A percentile compares a stretch with the other conserved stretches of the same genome.
phyloP scores from a whole-genome alignment of 805 yeast genomes.

The Zygosaccharomyces bisporus region DNA sequence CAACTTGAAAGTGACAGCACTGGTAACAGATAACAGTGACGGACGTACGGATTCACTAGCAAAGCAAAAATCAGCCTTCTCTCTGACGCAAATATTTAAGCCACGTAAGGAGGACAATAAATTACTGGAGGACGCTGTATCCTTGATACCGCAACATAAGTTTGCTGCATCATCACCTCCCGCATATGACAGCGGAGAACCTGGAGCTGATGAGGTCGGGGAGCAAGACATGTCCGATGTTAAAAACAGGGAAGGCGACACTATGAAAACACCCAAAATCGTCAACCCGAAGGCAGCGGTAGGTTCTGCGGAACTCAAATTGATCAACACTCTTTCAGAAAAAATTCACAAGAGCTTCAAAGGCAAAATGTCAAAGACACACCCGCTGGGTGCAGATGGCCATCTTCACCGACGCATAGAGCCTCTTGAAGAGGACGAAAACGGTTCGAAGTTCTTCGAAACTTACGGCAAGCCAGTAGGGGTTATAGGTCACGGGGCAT shows the following conservation, averaged over 20 bases:
- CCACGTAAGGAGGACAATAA: conserved; percentile 23
- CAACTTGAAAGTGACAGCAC: conserved; percentile 22
- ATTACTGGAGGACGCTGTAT: conserved; percentile 23
- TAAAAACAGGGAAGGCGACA: conserved; percentile 9
- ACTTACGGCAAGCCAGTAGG: conserved; percentile 53
- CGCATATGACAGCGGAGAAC: conserved; percentile 5
- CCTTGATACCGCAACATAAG: conserved; percentile 21
- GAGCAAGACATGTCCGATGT: conserved; percentile 9
- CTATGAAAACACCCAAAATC: conserved; percentile 23
- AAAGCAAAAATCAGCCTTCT: conserved; percentile 21
- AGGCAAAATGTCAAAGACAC: conserved; percentile 23
- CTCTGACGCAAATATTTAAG: conserved; percentile 24
- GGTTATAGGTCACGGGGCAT: conserved; percentile 85
- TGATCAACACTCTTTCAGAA: conserved; percentile 47
- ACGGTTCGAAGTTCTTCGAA: conserved; percentile 33
- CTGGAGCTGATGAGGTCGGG: conserved; percentile 11
- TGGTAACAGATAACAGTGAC: conserved; percentile 20
- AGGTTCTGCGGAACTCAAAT: conserved; percentile 45
- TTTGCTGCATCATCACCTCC: not conserved
- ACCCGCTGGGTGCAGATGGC: conserved; percentile 16
- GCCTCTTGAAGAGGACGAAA: conserved; percentile 8
- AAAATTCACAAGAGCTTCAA: conserved; percentile 44
- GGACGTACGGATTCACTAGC: conserved; percentile 10
- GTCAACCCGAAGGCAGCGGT: conserved; percentile 41
- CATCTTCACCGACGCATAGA: conserved; percentile 2